Conservation (phyloP, 1,139 yeast genomes). For the Magnusiomyces paraingens region DNA sequence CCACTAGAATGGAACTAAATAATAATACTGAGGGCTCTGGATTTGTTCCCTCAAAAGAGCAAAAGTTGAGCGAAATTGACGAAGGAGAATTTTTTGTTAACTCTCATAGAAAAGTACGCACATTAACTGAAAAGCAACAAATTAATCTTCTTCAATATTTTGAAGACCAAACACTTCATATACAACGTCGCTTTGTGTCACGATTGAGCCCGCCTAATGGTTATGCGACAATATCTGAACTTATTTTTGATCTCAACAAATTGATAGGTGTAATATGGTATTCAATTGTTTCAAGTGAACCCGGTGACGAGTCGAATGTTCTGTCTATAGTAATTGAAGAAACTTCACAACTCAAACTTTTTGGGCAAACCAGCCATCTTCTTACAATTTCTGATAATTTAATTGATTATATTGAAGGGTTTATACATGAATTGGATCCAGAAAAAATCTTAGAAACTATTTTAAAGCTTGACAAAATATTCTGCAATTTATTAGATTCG, state of each 20-base stretch:
- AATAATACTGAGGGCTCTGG: too few species aligned
- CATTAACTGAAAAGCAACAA: slow-evolving; percentile 4
- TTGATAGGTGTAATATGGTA: slow-evolving; percentile 54
- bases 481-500: slow-evolving; percentile 20
- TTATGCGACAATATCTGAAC: slow-evolving; percentile 36
- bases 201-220: slow-evolving; percentile 23
- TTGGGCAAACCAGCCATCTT: slow-evolving; percentile 57
- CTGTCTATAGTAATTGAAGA: background rate
- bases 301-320: background rate
- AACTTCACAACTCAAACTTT: slow-evolving; percentile 24
- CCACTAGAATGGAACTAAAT: too few species aligned
- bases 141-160: slow-evolving; percentile 4
- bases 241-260: slow-evolving; percentile 43
- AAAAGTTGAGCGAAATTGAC: too few species aligned
- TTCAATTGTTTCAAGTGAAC: slow-evolving; percentile 34
- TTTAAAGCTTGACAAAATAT: slow-evolving; percentile 24
- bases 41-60: too few species aligned
- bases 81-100: background rate
- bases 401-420: slow-evolving; percentile 43
- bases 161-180: slow-evolving; percentile 11
- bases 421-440: slow-evolving; percentile 24
- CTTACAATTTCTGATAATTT: slow-evolving; percentile 59
- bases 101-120: background rate
- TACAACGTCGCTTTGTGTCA: slow-evolving; percentile 16
- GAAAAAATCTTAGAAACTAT: slow-evolving; percentile 5